Base-by-base conservation (phyloP, 1,284 basidiomycete species). In the Ceratobasidium sp. region DNA sequence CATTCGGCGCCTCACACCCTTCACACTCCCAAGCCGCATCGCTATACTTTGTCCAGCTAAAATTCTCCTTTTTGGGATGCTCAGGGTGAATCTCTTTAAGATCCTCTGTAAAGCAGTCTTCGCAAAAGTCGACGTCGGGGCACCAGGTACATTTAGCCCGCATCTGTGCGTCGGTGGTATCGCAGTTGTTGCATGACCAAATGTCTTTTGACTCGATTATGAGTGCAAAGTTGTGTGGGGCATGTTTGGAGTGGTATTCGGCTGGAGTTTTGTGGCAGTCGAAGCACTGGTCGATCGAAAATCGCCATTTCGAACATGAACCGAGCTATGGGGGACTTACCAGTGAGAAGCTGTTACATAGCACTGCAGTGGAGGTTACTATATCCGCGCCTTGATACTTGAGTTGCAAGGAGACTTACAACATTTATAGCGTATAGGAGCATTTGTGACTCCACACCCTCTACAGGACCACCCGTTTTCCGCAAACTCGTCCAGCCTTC, bases 261-360 rank as follows among this genome's bases (percentile, higher is more conserved):
- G 29, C 29, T 34, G 61, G 59, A n/a, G 61, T 64, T 49, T 74
- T 74, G 22, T 54, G 71, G 22, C 71, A 74, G n/a, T 74, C 61
- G 32, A 54, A 74, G 61, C 71, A 74, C 71, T 65, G 49, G 4
- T 51, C 15, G n/a, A 29, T 3, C n/a, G 17, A 64, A 19, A 6
- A 22, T 52, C 1, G 43, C 17, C 54, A 25, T 6, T 13, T 6
- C 17, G 3, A 19, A 9, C 4, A 19, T 6, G 54, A 9, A 15
- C 13, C 32, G n/a, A 17, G 1, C 25, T 5, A 22, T 34, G 51
- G 34, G 22, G 2, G 40, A 61, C 54, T 71, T 61, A 71, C 25
- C 6, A 49, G 57, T 5, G 46, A 40, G 46, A 52, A 40, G 43
- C 56, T 64, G 17, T 71, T 54, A 40, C 56, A 71, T 34, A 59